Conservation (phyloP, 768 basidiomycete species). For the Tricholoma sp. region DNA sequence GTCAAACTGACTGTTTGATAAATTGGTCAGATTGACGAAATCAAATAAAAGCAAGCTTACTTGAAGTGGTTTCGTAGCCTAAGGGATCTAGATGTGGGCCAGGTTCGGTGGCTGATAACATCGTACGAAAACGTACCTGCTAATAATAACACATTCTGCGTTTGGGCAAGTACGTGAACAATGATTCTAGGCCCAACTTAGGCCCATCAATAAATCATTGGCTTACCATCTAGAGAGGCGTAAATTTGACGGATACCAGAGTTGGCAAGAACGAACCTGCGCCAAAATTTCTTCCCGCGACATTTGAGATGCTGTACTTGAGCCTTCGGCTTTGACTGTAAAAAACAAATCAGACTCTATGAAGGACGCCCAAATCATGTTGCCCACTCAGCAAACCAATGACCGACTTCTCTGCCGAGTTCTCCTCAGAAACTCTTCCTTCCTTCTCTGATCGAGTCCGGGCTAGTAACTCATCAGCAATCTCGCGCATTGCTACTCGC, state of each 20-base stretch:
- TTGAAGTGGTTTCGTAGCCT: conserved; percentile 51
- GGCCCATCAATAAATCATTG: conserved; percentile 9
- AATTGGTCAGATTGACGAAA: background rate
- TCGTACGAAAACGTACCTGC: conserved; percentile 13
- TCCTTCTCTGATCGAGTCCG: conserved; percentile 4
- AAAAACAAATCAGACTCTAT: background rate
- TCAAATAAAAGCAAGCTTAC: conserved; percentile 19
- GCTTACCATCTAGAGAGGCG: background rate
- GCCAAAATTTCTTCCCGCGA: conserved; percentile 37
- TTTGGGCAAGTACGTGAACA: background rate
- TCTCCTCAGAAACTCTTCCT: conserved; percentile 2
- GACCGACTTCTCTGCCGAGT: conserved; percentile 27
- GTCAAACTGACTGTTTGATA: conserved; percentile 29
- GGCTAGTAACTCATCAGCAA: conserved; percentile 29
- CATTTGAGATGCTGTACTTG: conserved; percentile 24
- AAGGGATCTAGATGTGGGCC: background rate
- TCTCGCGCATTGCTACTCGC: conserved; percentile 27
- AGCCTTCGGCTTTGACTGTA: conserved; percentile 31
- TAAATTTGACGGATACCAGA: background rate
- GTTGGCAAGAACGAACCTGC: conserved; percentile 19
- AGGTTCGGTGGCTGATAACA: background rate
- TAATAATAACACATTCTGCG: conserved; percentile 30
- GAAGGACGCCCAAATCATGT: background rate
- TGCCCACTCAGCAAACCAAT: conserved; percentile 13
- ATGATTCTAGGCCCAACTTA: background rate